Conservation (phyloP, 176 grass and related monocot genomes). For the Lolium rigidum region DNA sequence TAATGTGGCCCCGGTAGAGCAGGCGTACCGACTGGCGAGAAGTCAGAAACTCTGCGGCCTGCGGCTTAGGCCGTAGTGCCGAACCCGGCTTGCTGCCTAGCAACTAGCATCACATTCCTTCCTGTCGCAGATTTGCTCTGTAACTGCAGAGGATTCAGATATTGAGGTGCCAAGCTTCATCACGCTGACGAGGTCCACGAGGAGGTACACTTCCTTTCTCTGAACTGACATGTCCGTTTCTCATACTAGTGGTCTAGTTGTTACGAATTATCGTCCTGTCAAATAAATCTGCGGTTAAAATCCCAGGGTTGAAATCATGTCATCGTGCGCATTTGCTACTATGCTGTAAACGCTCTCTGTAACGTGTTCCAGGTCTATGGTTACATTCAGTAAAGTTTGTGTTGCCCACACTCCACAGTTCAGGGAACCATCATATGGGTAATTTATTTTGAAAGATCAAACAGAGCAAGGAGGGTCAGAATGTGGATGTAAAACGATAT, state of each 20-base stretch:
- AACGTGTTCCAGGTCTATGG: neutral
- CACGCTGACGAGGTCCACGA: neutral
- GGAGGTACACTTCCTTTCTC: neutral
- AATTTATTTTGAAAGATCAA: neutral
- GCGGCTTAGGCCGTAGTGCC: too few species aligned
- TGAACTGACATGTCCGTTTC: neutral
- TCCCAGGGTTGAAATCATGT: neutral
- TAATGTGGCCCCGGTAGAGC: too few species aligned
- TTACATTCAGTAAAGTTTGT: constrained; percentile 18
- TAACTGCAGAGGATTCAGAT: neutral
- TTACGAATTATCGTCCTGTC: neutral
- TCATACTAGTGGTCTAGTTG: neutral
- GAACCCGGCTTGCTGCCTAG: neutral
- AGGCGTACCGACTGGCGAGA: too few species aligned
- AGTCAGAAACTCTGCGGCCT: too few species aligned
- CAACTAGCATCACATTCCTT: neutral
- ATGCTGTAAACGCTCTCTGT: neutral
- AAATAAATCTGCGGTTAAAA: neutral
- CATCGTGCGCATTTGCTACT: neutral
- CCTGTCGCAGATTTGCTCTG: neutral
- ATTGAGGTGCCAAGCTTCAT: neutral
- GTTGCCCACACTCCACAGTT: constrained; percentile 7
- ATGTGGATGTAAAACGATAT: neutral
- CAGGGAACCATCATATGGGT: constrained; percentile 5
- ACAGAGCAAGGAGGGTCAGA: neutral